A percentile compares a stretch with the other conserved stretches of the same genome.
Conservation (phyloP, 2,329 filamentous ascomycete species). For the Ophiostoma montium region DNA sequence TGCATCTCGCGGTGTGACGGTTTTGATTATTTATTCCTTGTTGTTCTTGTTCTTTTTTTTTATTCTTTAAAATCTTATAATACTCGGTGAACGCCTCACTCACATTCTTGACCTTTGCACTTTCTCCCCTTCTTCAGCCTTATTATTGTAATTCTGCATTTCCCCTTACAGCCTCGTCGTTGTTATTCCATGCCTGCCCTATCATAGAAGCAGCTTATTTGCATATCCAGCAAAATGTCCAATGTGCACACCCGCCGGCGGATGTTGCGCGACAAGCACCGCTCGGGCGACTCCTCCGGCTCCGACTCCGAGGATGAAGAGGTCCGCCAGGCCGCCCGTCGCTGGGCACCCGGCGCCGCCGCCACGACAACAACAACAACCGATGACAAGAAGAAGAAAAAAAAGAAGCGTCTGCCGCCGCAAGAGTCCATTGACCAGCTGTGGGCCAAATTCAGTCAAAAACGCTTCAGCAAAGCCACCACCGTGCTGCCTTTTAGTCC, state of each 20-base stretch:
- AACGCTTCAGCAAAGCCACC: slow-evolving; percentile 51
- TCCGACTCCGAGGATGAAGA: slow-evolving; percentile 16
- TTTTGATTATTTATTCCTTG: too few relatives aligned
- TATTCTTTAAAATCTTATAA: too few relatives aligned
- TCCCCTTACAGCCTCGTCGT: too few relatives aligned
- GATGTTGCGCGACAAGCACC: neutral
- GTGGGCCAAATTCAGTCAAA: slow-evolving; percentile 47
- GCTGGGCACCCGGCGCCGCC: slow-evolving; percentile 2
- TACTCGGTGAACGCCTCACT: too few relatives aligned
- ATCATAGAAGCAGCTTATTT: too few relatives aligned
- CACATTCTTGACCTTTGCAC: too few relatives aligned
- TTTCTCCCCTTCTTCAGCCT: too few relatives aligned
- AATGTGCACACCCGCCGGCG: slow-evolving; percentile 3
- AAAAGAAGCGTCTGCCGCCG: slow-evolving; percentile 43
- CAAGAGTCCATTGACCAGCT: slow-evolving; percentile 54
- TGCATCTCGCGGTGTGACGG: too few relatives aligned
- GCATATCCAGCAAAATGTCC: slow-evolving; percentile 4
- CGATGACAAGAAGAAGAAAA: slow-evolving; percentile 37
- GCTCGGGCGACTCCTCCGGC: neutral
- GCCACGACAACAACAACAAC: neutral
- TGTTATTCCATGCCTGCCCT: too few relatives aligned
- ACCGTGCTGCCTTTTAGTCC: slow-evolving; percentile 51
- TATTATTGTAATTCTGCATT: too few relatives aligned
- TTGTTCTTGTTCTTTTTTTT: too few relatives aligned
- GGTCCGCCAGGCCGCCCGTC: neutral